Conservation (phyloP, 257 asterid species). For the Thymus quinquecostatus region DNA sequence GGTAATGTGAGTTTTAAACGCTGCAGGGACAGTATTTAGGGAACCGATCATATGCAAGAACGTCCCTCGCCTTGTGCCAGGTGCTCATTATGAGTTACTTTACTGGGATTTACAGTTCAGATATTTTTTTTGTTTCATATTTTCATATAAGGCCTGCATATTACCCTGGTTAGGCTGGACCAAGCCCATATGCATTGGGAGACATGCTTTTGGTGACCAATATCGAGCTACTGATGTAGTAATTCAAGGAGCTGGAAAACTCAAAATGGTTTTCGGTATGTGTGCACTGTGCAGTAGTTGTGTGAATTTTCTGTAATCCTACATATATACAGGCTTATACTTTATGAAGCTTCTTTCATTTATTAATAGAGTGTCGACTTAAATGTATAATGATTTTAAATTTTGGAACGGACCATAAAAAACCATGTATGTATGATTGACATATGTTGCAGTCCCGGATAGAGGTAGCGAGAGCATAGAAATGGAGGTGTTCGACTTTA, state of each 20-base stretch:
- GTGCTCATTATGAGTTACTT: slow-evolving; percentile 39
- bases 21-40: slow-evolving; percentile 71
- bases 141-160: slow-evolving; percentile 5
- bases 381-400: background rate
- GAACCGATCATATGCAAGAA: slow-evolving; percentile 74
- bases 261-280: slow-evolving; percentile 64
- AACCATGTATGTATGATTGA: background rate
- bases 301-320: slow-evolving; percentile 12
- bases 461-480: slow-evolving; percentile 44
- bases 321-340: slow-evolving; percentile 4
- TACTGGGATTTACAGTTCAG: slow-evolving; percentile 3
- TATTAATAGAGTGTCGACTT: background rate
- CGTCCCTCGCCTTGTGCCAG: slow-evolving; percentile 67
- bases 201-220: slow-evolving; percentile 77
- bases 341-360: slow-evolving; percentile 13
- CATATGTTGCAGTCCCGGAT: slow-evolving; percentile 52
- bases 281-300: background rate
- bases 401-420: slow-evolving; percentile 13
- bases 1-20: slow-evolving; percentile 31
- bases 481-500: slow-evolving; percentile 64
- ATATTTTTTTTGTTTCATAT: background rate
- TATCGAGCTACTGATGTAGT: slow-evolving; percentile 69
- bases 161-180: slow-evolving; percentile 55
- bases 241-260: slow-evolving; percentile 59
- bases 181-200: slow-evolving; percentile 71